Conservation (phyloP, 352 stramenopile genomes). For the Globisporangium camurandrum region DNA sequence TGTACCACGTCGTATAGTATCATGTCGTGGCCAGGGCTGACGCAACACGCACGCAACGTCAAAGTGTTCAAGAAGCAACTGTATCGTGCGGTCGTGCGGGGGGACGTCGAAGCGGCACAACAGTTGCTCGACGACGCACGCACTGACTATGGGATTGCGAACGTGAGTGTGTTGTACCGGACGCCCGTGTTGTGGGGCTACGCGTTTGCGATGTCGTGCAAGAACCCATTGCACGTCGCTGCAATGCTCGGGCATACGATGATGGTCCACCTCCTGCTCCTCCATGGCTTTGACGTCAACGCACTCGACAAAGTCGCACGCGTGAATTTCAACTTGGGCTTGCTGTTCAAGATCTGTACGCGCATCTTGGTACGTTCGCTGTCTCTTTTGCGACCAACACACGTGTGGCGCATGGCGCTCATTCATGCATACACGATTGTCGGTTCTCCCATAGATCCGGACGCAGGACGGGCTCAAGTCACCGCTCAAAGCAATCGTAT, state of each 20-base stretch:
- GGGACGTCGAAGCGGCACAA: constrained; percentile 35
- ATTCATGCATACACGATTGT: too few relatives aligned
- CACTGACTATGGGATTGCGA: constrained; percentile 25
- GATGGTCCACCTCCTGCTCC: constrained; percentile 56
- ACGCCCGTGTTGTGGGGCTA: constrained; percentile 51
- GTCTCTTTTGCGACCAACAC: neutral
- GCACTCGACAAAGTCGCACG: constrained; percentile 68
- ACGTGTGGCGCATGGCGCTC: too few relatives aligned
- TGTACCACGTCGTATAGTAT: constrained; percentile 12
- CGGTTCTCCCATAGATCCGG: constrained; percentile 22
- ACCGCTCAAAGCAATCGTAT: constrained; percentile 37
- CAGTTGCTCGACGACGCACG: constrained; percentile 27
- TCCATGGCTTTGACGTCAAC: constrained; percentile 53
- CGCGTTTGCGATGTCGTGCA: constrained; percentile 53
- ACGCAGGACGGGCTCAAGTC: constrained; percentile 55
- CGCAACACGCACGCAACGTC: constrained; percentile 18
- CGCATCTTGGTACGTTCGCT: constrained; percentile 37
- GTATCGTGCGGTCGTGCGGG: constrained; percentile 48
- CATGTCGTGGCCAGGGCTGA: constrained; percentile 22
- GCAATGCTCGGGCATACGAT: constrained; percentile 40
- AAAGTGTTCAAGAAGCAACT: constrained; percentile 56
- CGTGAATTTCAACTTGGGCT: constrained; percentile 70
- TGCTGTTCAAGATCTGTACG: constrained; percentile 65
- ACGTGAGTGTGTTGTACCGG: constrained; percentile 33
- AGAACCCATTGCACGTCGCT: constrained; percentile 74